Conservation (phyloP, 495 filamentous ascomycete species). For the Hyaloscypha finlandica region DNA sequence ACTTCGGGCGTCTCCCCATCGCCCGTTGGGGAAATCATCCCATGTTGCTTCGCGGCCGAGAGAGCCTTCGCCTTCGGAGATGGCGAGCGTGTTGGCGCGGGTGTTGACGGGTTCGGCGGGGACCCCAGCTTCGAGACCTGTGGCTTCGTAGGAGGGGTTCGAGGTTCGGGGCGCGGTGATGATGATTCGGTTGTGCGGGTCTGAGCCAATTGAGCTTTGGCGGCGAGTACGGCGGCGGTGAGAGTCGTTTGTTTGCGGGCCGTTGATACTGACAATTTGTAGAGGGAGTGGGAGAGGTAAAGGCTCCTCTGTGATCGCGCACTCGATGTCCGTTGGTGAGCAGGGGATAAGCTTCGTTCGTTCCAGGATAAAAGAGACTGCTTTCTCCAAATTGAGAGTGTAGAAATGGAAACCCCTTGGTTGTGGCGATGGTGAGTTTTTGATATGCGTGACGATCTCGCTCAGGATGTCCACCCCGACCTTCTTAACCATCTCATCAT, state of each 20-base stretch:
- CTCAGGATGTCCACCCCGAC: slow-evolving; percentile 70
- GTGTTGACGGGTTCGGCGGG: slow-evolving; percentile 60
- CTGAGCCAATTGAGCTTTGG: slow-evolving; percentile 54
- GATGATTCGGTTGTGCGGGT: slow-evolving; percentile 82
- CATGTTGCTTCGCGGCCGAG: slow-evolving; percentile 94
- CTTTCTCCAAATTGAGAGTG: slow-evolving; percentile 94
- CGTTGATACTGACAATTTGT: slow-evolving; percentile 21
- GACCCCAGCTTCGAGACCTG: slow-evolving; percentile 63
- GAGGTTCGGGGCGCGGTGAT: slow-evolving; percentile 57
- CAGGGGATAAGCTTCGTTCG: slow-evolving; percentile 77
- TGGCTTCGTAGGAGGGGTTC: slow-evolving; percentile 65
- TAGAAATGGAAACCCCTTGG: slow-evolving; percentile 94
- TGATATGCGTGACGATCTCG: slow-evolving; percentile 71
- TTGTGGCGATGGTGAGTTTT: slow-evolving; percentile 56
- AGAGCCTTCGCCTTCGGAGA: slow-evolving; percentile 89
- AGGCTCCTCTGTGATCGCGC: slow-evolving; percentile 36
- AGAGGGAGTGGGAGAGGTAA: background rate
- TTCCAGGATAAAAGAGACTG: slow-evolving; percentile 90
- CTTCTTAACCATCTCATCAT: slow-evolving; percentile 88
- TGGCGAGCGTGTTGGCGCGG: slow-evolving; percentile 81
- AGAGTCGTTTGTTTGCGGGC: slow-evolving; percentile 39
- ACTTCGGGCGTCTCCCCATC: slow-evolving; percentile 90
- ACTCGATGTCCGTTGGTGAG: slow-evolving; percentile 37
- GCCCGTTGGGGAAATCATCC: slow-evolving; percentile 98
- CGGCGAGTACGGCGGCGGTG: slow-evolving; percentile 34